These are phyloP conservation scores for Aspergillus fischeri DNA, from an alignment of 2,329 filamentous ascomycete genomes.

Conservation along the genomic window DNA sequence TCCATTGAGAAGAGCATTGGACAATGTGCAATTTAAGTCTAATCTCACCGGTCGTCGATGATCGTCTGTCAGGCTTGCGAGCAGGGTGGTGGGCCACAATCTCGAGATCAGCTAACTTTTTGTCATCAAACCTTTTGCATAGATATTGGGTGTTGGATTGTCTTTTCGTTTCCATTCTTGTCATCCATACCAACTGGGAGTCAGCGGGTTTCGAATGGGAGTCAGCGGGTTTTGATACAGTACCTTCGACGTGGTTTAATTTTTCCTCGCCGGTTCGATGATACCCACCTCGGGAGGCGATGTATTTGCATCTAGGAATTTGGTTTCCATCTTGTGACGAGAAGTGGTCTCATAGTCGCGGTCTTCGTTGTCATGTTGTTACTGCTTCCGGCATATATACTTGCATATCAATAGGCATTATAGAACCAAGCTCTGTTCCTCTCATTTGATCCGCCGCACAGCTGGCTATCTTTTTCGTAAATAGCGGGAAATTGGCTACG, in stretches of 20 bases:
- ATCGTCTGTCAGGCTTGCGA: too few relatives aligned
- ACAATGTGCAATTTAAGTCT: neutral
- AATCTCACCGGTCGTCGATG: neutral
- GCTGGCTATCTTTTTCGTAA: neutral
- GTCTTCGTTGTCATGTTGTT: neutral
- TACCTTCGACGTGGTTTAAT: slow-evolving; percentile 2
- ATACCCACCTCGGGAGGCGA: slow-evolving; percentile 16
- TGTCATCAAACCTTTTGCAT: neutral
- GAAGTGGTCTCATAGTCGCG: neutral
- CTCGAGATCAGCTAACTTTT: neutral
- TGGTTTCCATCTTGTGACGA: neutral
- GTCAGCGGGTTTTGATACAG: neutral
- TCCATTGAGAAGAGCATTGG: neutral
- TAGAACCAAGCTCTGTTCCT: neutral
- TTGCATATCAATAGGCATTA: neutral
- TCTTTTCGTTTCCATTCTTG: neutral
- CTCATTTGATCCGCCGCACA: neutral
- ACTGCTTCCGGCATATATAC: neutral
- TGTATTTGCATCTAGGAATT: slow-evolving; percentile 13
- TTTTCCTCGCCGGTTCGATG: slow-evolving; percentile 10
- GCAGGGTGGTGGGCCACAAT: neutral
- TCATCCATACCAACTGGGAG: neutral
- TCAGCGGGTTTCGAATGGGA: neutral
- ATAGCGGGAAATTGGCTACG: neutral
- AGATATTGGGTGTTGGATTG: neutral